phyloP scores from a whole-genome alignment of 176 grass and related monocot species.

The Rhynchospora tenuis region DNA sequence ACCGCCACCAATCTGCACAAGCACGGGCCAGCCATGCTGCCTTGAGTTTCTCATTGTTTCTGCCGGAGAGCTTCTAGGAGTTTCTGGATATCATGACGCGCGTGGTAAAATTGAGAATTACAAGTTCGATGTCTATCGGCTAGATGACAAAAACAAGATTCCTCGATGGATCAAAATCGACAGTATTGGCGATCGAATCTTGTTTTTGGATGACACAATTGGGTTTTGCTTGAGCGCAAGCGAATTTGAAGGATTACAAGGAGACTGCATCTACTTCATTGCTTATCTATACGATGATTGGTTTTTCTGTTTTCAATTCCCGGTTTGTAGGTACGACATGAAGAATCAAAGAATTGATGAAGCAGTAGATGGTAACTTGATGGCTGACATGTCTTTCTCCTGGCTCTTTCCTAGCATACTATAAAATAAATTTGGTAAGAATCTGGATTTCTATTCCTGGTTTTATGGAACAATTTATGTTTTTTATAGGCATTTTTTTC shows the following conservation, averaged over 20 bases:
- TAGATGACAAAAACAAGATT: not conserved
- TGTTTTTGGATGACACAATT: slow-evolving; percentile 32
- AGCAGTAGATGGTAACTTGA: not conserved
- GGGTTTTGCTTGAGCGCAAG: slow-evolving; percentile 16
- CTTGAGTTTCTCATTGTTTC: slow-evolving; percentile 30
- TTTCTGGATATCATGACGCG: not conserved
- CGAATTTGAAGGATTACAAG: not conserved
- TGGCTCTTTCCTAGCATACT: slow-evolving; percentile 2
- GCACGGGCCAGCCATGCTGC: not conserved
- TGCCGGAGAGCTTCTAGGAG: slow-evolving; percentile 17
- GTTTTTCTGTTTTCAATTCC: not conserved
- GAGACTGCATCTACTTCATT: slow-evolving; percentile 29
- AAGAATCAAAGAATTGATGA: not conserved
- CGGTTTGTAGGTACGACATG: slow-evolving; percentile 11
- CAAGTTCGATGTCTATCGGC: slow-evolving; percentile 22
- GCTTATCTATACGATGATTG: slow-evolving; percentile 12
- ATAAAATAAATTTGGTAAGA: not conserved
- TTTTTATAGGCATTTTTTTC: not conserved
- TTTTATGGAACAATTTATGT: not conserved
- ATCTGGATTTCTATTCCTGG: not conserved
- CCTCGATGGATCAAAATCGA: slow-evolving; percentile 18
- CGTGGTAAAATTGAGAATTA: not conserved
- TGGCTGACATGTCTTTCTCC: not conserved
- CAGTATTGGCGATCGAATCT: slow-evolving; percentile 3
- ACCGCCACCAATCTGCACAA: not conserved